Percentiles rank a stretch among this genome's conserved stretches.
phyloP scores from a whole-genome alignment of 208 protist species.

The Leishmania major region DNA sequence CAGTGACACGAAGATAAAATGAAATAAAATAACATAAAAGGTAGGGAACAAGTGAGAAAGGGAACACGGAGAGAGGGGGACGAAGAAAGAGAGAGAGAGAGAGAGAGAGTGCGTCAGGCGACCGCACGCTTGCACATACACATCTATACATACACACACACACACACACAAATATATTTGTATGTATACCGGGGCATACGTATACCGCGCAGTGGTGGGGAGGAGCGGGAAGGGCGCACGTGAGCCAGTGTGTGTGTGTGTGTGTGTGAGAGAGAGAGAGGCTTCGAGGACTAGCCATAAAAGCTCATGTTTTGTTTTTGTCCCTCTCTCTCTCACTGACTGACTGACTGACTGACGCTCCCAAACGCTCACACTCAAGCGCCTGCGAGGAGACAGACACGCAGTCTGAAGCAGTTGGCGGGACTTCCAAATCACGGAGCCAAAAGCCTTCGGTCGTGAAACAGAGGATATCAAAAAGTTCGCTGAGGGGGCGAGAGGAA shows the following conservation, averaged over 20 bases:
- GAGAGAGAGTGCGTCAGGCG: too few relatives aligned
- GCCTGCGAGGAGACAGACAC: neutral
- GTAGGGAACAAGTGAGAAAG: neutral
- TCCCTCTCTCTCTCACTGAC: neutral
- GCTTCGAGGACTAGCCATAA: neutral
- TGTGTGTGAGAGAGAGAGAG: neutral
- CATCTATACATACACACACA: neutral
- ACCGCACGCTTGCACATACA: neutral
- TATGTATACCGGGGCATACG: neutral
- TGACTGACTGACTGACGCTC: neutral
- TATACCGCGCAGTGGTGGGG: neutral
- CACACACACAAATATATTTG: neutral
- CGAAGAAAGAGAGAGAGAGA: too few relatives aligned
- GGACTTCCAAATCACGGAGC: neutral
- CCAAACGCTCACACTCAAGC: neutral
- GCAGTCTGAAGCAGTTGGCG: neutral
- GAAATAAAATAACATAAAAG: neutral
- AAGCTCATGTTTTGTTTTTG: neutral
- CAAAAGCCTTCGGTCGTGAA: neutral
- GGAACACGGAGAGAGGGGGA: neutral
- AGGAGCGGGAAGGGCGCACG: neutral
- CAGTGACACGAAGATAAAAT: neutral
- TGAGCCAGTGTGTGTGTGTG: neutral
- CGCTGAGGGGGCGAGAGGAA: neutral
- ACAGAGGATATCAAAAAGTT: neutral